These are phyloP conservation scores for Murraya paniculata DNA, from an alignment of 345 rosid species.

Conservation along the genomic window DNA sequence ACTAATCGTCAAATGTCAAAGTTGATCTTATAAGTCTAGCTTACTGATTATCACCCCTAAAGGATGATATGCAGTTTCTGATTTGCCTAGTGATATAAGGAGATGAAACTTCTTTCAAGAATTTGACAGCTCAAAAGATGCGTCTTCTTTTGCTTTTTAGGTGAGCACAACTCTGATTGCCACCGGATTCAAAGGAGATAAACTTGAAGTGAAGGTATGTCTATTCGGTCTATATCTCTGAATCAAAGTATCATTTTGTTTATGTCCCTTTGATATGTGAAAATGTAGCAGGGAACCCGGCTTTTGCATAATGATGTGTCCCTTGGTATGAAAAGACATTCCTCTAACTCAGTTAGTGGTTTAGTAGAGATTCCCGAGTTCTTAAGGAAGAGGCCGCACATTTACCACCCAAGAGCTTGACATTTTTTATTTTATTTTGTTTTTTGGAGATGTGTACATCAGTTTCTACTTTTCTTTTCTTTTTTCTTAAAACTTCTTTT, in stretches of 20 bases:
- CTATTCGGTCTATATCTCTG: background rate
- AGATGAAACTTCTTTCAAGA: background rate
- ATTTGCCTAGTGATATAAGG: background rate
- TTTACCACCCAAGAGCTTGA: background rate
- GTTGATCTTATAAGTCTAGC: background rate
- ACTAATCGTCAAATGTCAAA: background rate
- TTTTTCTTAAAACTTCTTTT: no score
- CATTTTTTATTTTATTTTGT: background rate
- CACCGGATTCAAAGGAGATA: background rate
- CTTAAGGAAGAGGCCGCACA: background rate
- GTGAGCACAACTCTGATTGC: slow-evolving; percentile 9
- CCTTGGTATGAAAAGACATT: background rate
- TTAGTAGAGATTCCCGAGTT: background rate
- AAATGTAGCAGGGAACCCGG: background rate
- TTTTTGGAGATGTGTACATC: background rate
- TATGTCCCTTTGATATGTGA: background rate
- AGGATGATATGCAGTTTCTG: background rate
- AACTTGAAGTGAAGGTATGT: background rate
- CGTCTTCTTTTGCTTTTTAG: background rate
- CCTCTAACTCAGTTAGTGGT: background rate
- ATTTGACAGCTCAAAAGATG: background rate
- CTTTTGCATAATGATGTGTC: background rate
- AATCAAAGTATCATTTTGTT: background rate
- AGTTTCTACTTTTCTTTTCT: background rate
- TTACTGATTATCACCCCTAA: background rate